Evolutionary conservation across 192 early-diverging fungal species (phyloP).

Genomic region (Gigaspora rosea): DNA sequence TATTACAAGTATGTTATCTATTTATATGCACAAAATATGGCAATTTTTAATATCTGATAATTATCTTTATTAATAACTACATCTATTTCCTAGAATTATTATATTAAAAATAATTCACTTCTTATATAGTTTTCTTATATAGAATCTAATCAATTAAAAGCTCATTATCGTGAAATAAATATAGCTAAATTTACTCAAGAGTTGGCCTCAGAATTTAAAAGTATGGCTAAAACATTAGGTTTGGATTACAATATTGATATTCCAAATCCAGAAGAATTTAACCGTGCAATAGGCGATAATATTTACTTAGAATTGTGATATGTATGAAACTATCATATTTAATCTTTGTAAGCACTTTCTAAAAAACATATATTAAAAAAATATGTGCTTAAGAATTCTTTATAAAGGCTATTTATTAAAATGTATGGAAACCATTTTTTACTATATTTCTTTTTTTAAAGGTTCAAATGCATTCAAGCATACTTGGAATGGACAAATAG

Average conservation of each 20-base stretch:
- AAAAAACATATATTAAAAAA: neutral
- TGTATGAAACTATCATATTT: conserved; percentile 27
- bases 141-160: conserved; percentile 20
- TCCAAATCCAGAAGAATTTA: conserved; percentile 17
- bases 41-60: no score
- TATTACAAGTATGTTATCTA: conserved; percentile 44
- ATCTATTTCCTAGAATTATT: no score
- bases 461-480: conserved; percentile 52
- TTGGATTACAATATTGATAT: conserved; percentile 43
- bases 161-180: conserved; percentile 50
- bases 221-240: conserved; percentile 32
- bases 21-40: neutral
- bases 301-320: conserved; percentile 12
- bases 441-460: neutral
- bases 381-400: no score
- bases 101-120: no score
- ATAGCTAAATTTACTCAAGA: conserved; percentile 50
- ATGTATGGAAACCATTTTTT: neutral
- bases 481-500: conserved; percentile 52
- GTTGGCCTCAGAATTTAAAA: conserved; percentile 54
- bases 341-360: conserved; percentile 23
- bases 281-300: neutral
- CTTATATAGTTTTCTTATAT: conserved; percentile 10
- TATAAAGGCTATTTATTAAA: neutral
- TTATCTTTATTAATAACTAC: no score